These are phyloP conservation scores for Flaveria robusta DNA, from an alignment of 129 eudicot genomes.

Conservation along the genomic window DNA sequence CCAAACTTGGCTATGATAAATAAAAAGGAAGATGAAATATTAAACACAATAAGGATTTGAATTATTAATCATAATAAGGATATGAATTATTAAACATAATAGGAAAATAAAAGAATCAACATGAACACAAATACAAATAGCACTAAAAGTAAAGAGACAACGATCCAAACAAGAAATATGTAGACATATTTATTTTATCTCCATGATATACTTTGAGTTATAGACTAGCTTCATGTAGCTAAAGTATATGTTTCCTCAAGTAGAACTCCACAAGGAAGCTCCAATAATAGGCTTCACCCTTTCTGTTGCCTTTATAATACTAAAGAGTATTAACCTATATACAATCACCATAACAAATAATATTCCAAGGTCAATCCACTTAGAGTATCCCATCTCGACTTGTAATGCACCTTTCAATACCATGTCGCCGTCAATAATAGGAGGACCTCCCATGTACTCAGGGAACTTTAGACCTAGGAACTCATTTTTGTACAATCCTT, in stretches of 20 bases:
- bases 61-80: no score
- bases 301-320: slow-evolving; percentile 42
- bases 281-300: slow-evolving; percentile 35
- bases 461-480: slow-evolving; percentile 24
- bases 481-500: slow-evolving; percentile 61
- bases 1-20: no score
- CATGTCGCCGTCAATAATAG: slow-evolving; percentile 30
- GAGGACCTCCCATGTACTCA: slow-evolving; percentile 24
- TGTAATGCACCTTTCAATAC: slow-evolving; percentile 45
- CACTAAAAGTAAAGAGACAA: no score
- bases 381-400: slow-evolving; percentile 53
- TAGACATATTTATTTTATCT: no score
- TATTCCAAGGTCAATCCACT: slow-evolving; percentile 64
- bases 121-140: no score
- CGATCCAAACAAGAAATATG: no score
- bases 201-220: neutral
- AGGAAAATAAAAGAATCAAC: no score
- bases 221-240: neutral
- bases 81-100: no score
- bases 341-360: slow-evolving; percentile 54
- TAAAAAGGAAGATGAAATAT: no score
- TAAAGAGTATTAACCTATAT: slow-evolving; percentile 46
- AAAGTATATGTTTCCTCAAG: neutral
- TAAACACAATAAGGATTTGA: no score
- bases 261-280: slow-evolving; percentile 13